Evolutionary conservation across 768 basidiomycete genomes (phyloP).

Genomic region (Hortiboletus campestris): DNA sequence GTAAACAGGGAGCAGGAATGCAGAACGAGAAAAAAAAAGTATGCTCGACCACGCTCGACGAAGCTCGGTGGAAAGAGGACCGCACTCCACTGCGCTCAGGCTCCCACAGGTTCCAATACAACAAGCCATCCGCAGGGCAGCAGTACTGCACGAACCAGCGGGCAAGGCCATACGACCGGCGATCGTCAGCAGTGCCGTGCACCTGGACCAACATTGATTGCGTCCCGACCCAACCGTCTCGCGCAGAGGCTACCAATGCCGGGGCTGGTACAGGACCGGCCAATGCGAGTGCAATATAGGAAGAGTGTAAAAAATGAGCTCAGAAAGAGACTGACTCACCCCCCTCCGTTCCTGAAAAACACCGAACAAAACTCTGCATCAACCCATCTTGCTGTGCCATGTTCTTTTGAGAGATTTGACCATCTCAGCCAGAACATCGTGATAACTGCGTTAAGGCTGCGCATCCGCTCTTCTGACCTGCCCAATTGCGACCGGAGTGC

Average conservation of each 20-base stretch:
- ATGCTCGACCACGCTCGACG: neutral
- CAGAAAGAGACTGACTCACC: conserved; percentile 37
- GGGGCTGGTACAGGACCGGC: neutral
- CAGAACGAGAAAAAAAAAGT: neutral
- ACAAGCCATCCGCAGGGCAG: neutral
- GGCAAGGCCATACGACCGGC: neutral
- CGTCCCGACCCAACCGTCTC: neutral
- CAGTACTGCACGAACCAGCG: neutral
- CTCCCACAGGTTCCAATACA: neutral
- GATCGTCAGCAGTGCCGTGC: neutral
- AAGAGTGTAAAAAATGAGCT: neutral
- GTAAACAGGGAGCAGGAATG: neutral
- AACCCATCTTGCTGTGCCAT: conserved; percentile 83
- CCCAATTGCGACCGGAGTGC: conserved; percentile 29
- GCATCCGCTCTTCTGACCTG: conserved; percentile 50
- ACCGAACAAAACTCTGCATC: conserved; percentile 78
- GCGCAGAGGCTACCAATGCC: neutral
- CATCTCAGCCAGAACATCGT: conserved; percentile 68
- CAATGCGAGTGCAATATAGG: neutral
- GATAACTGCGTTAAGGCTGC: conserved; percentile 62
- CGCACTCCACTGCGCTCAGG: neutral
- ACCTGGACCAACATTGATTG: neutral
- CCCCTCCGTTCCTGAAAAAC: conserved; percentile 71
- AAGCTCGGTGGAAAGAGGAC: neutral
- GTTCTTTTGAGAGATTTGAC: conserved; percentile 67